Percentiles rank a stretch among this genome's conserved stretches.
phyloP scores from a whole-genome alignment of 352 stramenopile genomes.

The Phytophthora pisi region DNA sequence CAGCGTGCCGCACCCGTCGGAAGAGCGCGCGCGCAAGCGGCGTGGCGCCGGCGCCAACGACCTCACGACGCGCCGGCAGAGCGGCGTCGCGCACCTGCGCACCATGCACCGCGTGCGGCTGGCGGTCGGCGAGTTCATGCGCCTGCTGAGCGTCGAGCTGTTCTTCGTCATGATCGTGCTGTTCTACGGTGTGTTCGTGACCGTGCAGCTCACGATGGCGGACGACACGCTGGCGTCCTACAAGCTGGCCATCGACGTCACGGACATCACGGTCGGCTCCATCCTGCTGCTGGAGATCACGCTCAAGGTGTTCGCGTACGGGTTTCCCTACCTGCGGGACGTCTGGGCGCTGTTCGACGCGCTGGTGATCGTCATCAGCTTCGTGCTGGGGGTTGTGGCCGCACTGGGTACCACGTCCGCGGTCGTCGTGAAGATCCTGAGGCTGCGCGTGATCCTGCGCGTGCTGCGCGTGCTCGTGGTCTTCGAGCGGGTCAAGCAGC shows the following conservation, averaged over 20 bases:
- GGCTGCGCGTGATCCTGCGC: slow-evolving; percentile 76
- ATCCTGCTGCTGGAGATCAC: slow-evolving; percentile 82
- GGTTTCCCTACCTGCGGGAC: slow-evolving; percentile 63
- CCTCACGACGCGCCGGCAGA: slow-evolving; percentile 40
- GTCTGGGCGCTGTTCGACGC: slow-evolving; percentile 84
- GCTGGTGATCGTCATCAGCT: slow-evolving; percentile 80
- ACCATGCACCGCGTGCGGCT: slow-evolving; percentile 54
- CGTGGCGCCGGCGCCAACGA: slow-evolving; percentile 48
- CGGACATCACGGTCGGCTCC: slow-evolving; percentile 84
- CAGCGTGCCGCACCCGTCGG: slow-evolving; percentile 14
- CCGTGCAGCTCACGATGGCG: slow-evolving; percentile 81
- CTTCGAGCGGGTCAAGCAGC: slow-evolving; percentile 86
- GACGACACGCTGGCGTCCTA: slow-evolving; percentile 57
- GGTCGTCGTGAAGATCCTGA: slow-evolving; percentile 73
- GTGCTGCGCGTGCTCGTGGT: slow-evolving; percentile 87
- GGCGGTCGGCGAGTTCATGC: slow-evolving; percentile 81
- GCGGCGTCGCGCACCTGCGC: slow-evolving; percentile 36
- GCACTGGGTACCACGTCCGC: slow-evolving; percentile 59
- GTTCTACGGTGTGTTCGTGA: slow-evolving; percentile 83
- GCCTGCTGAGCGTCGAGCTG: slow-evolving; percentile 80
- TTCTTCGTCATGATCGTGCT: slow-evolving; percentile 92
- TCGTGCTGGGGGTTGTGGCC: slow-evolving; percentile 73
- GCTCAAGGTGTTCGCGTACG: slow-evolving; percentile 85
- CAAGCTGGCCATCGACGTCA: slow-evolving; percentile 76
- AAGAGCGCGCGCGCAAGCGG: slow-evolving; percentile 31